A percentile compares a stretch with the other conserved stretches of the same genome.
Conservation (phyloP, 176 grass and related monocot species). For the Oryza punctata region DNA sequence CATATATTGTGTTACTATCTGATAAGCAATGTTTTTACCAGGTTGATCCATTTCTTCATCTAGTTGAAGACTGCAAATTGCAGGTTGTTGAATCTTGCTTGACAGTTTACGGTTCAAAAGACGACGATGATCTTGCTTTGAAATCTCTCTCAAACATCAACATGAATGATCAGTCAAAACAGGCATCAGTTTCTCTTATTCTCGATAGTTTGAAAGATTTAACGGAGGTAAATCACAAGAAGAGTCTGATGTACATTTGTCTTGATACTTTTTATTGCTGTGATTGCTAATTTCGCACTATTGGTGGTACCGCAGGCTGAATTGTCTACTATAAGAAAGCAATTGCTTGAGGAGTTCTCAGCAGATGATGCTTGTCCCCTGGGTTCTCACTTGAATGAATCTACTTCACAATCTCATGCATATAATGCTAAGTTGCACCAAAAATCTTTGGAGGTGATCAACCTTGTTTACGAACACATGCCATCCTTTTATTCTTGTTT, state of each 20-base stretch:
- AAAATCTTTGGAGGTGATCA: slow-evolving; percentile 64
- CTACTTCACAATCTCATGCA: slow-evolving; percentile 39
- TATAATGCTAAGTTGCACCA: slow-evolving; percentile 45
- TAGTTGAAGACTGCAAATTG: slow-evolving; percentile 86
- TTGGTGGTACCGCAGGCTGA: slow-evolving; percentile 58
- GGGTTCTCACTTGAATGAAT: slow-evolving; percentile 63
- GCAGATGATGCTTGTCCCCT: slow-evolving; percentile 67
- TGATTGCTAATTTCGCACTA: slow-evolving; percentile 7
- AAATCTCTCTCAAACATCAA: slow-evolving; percentile 68
- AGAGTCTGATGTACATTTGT: neutral
- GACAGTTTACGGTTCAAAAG: slow-evolving; percentile 72
- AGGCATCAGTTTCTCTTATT: slow-evolving; percentile 73
- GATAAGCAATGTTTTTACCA: slow-evolving; percentile 34
- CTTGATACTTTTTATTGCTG: neutral
- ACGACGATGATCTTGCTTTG: slow-evolving; percentile 75
- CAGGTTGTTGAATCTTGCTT: slow-evolving; percentile 49
- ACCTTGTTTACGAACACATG: slow-evolving; percentile 9
- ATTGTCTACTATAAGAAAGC: slow-evolving; percentile 58
- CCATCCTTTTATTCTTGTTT: slow-evolving; percentile 22
- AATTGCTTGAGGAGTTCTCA: slow-evolving; percentile 84
- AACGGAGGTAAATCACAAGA: slow-evolving; percentile 56
- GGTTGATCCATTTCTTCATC: slow-evolving; percentile 85
- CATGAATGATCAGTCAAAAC: slow-evolving; percentile 64
- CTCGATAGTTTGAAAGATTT: slow-evolving; percentile 63
- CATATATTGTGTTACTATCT: slow-evolving; percentile 10